Percentiles rank a stretch among this genome's conserved stretches.
phyloP scores from a whole-genome alignment of 495 filamentous ascomycete species.

The Bombardia bombarda region DNA sequence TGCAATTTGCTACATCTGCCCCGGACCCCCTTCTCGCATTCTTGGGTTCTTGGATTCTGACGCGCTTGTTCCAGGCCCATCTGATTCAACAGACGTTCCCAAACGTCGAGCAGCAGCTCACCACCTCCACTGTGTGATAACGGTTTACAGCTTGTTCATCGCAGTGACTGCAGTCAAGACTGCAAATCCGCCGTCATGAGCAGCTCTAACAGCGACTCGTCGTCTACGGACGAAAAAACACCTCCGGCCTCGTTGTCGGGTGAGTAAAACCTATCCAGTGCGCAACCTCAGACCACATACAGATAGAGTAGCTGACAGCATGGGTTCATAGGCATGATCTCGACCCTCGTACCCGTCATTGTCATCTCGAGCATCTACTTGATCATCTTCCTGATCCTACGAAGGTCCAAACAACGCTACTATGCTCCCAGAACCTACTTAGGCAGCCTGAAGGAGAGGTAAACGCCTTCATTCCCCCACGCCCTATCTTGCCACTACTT shows the following conservation, averaged over 20 bases:
- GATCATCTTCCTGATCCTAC: constrained; percentile 66
- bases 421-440: constrained; percentile 90
- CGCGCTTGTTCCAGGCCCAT: no score
- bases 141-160: no score
- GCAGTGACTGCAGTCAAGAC: no score
- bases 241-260: constrained; percentile 18
- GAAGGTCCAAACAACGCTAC: constrained; percentile 60
- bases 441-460: constrained; percentile 60
- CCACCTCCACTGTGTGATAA: no score
- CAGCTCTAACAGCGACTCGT: no score
- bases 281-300: no score
- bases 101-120: no score
- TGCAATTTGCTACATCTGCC: not conserved
- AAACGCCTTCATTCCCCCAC: constrained; percentile 9
- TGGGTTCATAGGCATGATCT: constrained; percentile 49
- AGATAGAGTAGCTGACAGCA: no score
- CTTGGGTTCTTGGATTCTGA: no score
- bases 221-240: no score
- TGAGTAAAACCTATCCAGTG: constrained; percentile 14
- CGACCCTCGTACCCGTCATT: constrained; percentile 63
- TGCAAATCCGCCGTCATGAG: no score
- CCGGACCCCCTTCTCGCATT: not conserved
- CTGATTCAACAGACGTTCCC: no score
- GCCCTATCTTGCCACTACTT: not conserved
- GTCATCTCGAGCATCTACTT: constrained; percentile 59